Evolutionary conservation across 2,329 filamentous ascomycete genomes (phyloP), one percentile per base, ranked within the genome.

Genomic region (Mollisiaceae sp.): DNA sequence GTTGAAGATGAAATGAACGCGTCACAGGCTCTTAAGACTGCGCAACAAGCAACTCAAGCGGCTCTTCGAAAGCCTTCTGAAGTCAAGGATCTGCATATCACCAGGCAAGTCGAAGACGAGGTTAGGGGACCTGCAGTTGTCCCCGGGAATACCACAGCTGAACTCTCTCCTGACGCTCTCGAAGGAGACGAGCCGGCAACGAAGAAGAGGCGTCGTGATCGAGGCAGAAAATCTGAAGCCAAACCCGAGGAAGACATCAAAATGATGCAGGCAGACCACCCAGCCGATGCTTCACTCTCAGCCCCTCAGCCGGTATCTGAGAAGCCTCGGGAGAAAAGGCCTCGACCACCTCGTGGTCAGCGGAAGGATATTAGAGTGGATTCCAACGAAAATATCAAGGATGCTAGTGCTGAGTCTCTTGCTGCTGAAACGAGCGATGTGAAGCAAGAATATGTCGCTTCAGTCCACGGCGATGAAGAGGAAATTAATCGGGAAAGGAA

Each of bases 181-280:
- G 59, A 57, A 8, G 18, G 27, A 8, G 57, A 39, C 54, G 59
- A 60, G 24, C 22, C 54, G n/a, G 20, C 61, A 22, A 32, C 24
- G 14, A 61, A 59, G 54, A 67, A 62, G 59, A 61, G 55, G 36
- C 65, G 56, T n/a, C 24, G 52, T 4, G 60, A 65, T 20, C 59
- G 63, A 27, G 55, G 60, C 5, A 60, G 60, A 45, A 63, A 52
- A 8, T n/a, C 57, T 24, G 54, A 61, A 39, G 54, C 8, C 24
- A 54, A 36, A 5, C 52, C 15, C 24, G 3, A 39, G 18, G 55
- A 41, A 57, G 35, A 57, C 20, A n/a, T 57, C n/a, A n/a, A 35
- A 35, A 56, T 56, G 27, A 32, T 32, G 27, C 27, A 32, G 52
- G 52, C 52, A 35, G 24, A 35, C 8, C 52, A 14, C 8, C 27